Base-by-base conservation (phyloP, 2,329 filamentous ascomycete species). In the Scedosporium dehoogii region DNA sequence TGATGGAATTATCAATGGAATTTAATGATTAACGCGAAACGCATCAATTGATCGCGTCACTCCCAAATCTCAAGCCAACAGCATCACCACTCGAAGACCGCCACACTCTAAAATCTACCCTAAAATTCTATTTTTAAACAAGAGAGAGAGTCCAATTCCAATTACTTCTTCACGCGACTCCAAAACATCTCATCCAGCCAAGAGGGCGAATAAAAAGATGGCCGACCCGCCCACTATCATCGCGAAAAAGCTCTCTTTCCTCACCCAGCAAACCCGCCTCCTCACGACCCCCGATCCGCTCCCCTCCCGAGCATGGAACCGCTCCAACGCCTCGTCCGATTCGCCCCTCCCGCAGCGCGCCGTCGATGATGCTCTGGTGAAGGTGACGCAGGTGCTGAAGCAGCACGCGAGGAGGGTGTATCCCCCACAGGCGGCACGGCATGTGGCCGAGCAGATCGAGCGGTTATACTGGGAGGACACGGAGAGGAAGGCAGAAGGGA, bases 401-500 rank as follows among this genome's bases (percentile, higher is more conserved):
- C 85, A 87, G 67, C 88, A 91, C 70, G 81, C 81, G 33, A 83
- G 82, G 42, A 81, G 85, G 62, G 85, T 85, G 4, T 90, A 90
- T 70, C 81, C 85, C 16, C 81, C 86, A 0, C 85, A 88, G 67
- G 86, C 87, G n/a, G 84, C 81, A 60, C 81, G 87, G 42, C 86
- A 89, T 68, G 81, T 91, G 18, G 87, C 88, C 1, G 87, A 90
- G 75, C 88, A 91, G 74, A 85, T 91, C 51, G 86, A 89, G 72
- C 73, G 74, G 58, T 74, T 89, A 55, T 91, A 90, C 71, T 80
- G 81, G 72, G 73, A 73, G 5, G 74, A 75, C 14, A 74, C 73
- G 74, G 70, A 55, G 72, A 73, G 59, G 69, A 68, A 9, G 73
- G 71, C 0, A 70, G 64, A 1, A 71, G 74, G 33, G 4, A 75